Evolutionary conservation across 2,329 filamentous ascomycete species (phyloP).

Genomic region (Aspergillus vadensis): DNA sequence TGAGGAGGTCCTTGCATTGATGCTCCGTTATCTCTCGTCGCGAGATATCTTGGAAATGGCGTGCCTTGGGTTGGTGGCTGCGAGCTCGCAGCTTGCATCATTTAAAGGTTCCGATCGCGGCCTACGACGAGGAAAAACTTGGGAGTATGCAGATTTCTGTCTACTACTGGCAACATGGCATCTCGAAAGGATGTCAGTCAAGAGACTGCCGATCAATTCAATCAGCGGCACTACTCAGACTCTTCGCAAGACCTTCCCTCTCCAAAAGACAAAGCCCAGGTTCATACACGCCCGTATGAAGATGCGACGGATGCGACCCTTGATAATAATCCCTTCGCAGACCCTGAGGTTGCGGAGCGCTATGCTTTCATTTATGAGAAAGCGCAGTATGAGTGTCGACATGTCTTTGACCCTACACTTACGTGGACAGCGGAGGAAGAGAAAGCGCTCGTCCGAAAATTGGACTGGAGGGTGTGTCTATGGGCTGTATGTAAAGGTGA

Average conservation of each 20-base stretch:
- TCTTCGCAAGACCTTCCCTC: neutral
- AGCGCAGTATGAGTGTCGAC: constrained; percentile 50
- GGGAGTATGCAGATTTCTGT: too few relatives aligned
- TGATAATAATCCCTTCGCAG: constrained; percentile 48
- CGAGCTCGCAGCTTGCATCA: neutral
- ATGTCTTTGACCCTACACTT: constrained; percentile 44
- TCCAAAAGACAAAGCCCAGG: neutral
- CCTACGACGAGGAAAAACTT: neutral
- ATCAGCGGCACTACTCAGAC: constrained; percentile 2
- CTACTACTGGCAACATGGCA: neutral
- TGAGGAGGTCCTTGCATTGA: neutral
- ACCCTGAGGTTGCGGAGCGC: constrained; percentile 55
- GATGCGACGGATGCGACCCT: neutral
- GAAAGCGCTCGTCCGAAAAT: constrained; percentile 29
- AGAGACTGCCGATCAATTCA: too few relatives aligned
- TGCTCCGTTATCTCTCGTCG: neutral
- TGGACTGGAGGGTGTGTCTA: constrained; percentile 27
- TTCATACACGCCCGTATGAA: neutral
- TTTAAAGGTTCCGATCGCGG: neutral
- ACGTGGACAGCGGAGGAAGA: constrained; percentile 41
- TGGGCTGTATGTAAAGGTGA: constrained; percentile 26
- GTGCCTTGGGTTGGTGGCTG: neutral
- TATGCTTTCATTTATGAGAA: constrained; percentile 59
- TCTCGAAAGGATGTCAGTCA: neutral
- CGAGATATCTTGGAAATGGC: neutral